These are phyloP conservation scores for Fusarium beomiforme DNA, from an alignment of 2,329 filamentous ascomycete species.

Conservation along the genomic window DNA sequence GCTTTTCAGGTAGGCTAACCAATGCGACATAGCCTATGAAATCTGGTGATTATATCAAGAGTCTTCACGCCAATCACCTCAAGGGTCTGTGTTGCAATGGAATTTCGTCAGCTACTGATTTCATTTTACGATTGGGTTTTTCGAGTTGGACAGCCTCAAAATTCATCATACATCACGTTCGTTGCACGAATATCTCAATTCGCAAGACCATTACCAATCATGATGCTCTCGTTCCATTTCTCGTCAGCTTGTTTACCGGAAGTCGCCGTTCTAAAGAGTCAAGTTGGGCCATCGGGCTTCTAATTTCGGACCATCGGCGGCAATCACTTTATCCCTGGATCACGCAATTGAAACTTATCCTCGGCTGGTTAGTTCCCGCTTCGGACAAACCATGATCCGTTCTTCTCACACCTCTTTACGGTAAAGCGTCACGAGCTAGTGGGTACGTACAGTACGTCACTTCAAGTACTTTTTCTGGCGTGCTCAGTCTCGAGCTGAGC, in stretches of 20 bases:
- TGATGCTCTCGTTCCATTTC: background rate
- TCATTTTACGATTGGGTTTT: rapidly evolving
- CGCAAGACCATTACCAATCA: background rate
- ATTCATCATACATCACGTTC: too few species aligned
- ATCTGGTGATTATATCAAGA: rapidly evolving
- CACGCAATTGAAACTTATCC: conserved; percentile 25
- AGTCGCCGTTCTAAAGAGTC: conserved; percentile 7
- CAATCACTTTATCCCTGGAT: conserved; percentile 24
- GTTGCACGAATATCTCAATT: too few species aligned
- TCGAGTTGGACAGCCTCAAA: rapidly evolving
- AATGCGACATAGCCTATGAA: rapidly evolving
- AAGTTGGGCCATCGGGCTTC: background rate
- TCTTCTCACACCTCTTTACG: rapidly evolving
- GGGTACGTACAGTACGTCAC: conserved; percentile 29
- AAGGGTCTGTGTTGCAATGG: too few species aligned
- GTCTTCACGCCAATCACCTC: too few species aligned
- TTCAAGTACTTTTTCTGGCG: conserved; percentile 21
- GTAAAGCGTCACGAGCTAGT: background rate
- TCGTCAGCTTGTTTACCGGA: background rate
- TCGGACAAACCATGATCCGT: conserved; percentile 3
- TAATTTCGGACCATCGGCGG: conserved; percentile 26
- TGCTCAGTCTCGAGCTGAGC: conserved; percentile 2
- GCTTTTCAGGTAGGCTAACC: background rate
- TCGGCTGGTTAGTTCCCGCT: background rate
- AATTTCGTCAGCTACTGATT: rapidly evolving